phyloP scores from a whole-genome alignment of 2,329 filamentous ascomycete species.

The Colletotrichum camelliae region DNA sequence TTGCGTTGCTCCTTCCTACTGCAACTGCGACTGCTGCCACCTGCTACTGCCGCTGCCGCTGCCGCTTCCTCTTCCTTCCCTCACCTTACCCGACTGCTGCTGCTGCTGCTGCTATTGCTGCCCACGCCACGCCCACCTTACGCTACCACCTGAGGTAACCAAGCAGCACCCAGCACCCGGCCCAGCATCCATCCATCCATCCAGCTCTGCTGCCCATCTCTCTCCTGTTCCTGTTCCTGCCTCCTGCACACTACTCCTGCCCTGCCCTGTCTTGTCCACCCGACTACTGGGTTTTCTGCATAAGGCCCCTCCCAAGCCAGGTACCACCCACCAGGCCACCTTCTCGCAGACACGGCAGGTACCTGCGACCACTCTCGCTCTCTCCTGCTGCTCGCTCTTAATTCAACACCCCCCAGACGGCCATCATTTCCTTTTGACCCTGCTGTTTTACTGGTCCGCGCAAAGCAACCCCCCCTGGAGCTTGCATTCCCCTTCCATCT shows the following conservation, averaged over 20 bases:
- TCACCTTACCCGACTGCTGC: neutral
- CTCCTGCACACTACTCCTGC: slow-evolving; percentile 1
- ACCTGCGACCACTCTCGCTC: neutral
- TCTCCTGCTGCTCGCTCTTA: neutral
- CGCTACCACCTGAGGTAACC: neutral
- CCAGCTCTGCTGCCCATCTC: neutral
- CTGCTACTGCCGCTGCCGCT: neutral
- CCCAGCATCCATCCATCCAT: neutral
- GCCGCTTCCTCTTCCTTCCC: neutral
- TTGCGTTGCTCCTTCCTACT: neutral
- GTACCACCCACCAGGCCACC: neutral
- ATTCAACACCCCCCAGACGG: slow-evolving; percentile 17
- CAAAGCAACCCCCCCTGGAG: slow-evolving; percentile 24
- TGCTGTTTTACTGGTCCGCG: slow-evolving; percentile 24
- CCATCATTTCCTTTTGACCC: slow-evolving; percentile 24
- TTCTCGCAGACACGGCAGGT: neutral
- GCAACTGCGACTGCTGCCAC: neutral
- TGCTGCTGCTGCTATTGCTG: neutral
- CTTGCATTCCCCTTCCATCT: slow-evolving; percentile 26
- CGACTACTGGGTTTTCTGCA: slow-evolving; percentile 18
- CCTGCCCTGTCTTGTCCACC: slow-evolving; percentile 9
- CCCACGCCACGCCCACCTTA: neutral
- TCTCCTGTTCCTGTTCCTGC: neutral
- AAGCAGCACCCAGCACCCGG: neutral
- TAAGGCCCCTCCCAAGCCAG: neutral